phyloP scores from a whole-genome alignment of 179 eudicot species.

The Silene noctiflora region DNA sequence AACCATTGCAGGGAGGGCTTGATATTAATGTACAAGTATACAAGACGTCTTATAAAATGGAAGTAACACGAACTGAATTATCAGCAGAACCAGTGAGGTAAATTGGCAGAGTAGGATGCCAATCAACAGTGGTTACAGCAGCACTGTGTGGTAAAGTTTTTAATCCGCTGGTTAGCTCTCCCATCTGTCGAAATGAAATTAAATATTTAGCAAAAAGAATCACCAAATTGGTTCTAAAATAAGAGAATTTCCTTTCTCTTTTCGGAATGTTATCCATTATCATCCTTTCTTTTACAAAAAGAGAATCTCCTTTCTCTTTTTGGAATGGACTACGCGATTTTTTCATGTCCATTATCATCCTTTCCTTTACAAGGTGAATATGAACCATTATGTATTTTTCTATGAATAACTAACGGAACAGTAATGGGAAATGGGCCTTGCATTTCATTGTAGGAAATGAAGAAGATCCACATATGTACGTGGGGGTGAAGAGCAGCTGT shows the following conservation, averaged over 20 bases:
- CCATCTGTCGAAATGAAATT: conserved; percentile 44
- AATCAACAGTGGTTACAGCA: conserved; percentile 83
- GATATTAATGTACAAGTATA: conserved; percentile 14
- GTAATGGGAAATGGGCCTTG: no score
- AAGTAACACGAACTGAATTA: conserved; percentile 83
- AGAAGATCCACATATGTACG: no score
- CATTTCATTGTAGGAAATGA: no score
- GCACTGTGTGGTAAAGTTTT: conserved; percentile 80
- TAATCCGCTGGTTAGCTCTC: conserved; percentile 49
- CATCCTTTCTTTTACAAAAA: background rate
- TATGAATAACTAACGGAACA: background rate
- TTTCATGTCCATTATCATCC: background rate
- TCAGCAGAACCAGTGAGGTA: conserved; percentile 92
- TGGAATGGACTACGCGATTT: no score
- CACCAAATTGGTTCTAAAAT: background rate
- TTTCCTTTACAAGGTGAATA: background rate
- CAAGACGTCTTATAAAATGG: conserved; percentile 41
- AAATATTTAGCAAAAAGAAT: background rate
- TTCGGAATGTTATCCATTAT: background rate
- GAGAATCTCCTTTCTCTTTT: no score
- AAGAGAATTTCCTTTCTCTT: background rate
- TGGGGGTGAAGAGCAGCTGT: no score
- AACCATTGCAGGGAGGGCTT: background rate
- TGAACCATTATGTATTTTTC: background rate
- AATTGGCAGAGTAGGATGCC: conserved; percentile 91